Percentiles rank a stretch among this genome's conserved stretches.
Conservation (phyloP, 495 filamentous ascomycete species). For the Arthonia radiata region DNA sequence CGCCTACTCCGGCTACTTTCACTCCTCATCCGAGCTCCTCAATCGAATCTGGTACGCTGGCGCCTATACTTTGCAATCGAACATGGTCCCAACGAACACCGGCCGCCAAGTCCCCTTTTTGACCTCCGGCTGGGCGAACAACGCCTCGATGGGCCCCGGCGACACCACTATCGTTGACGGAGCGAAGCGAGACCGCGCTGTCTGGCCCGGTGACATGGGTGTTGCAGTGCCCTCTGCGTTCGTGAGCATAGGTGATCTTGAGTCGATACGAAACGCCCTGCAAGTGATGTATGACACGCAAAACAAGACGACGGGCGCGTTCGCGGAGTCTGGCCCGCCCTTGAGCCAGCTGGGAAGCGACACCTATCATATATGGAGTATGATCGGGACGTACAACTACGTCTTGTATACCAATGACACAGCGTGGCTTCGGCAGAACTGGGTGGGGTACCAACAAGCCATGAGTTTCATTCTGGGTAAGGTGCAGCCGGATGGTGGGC, state of each 20-base stretch:
- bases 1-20: constrained; percentile 39
- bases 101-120: constrained; percentile 27
- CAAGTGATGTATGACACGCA: constrained; percentile 35
- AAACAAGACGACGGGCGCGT: constrained; percentile 11
- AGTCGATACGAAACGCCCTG: constrained; percentile 34
- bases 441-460: constrained; percentile 23
- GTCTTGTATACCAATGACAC: constrained; percentile 30
- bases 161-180: constrained; percentile 8
- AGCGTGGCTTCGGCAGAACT: constrained; percentile 22
- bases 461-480: constrained; percentile 30
- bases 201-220: constrained; percentile 26
- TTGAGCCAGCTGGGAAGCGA: constrained; percentile 29
- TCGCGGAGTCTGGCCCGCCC: constrained; percentile 31
- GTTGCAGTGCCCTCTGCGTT: constrained; percentile 30
- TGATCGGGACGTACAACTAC: constrained; percentile 40
- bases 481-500: constrained; percentile 22
- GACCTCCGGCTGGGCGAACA: constrained; percentile 27
- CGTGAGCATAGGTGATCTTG: constrained; percentile 32
- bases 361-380: constrained; percentile 37
- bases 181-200: constrained; percentile 7
- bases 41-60: constrained; percentile 15
- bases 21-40: constrained; percentile 30
- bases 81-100: constrained; percentile 26
- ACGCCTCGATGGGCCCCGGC: constrained; percentile 15
- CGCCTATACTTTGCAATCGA: constrained; percentile 19